A percentile compares a stretch with the other conserved stretches of the same genome.
These are phyloP conservation scores for Pseudofabraea citricarpa DNA, from an alignment of 2,329 filamentous ascomycete genomes.

Conservation along the genomic window DNA sequence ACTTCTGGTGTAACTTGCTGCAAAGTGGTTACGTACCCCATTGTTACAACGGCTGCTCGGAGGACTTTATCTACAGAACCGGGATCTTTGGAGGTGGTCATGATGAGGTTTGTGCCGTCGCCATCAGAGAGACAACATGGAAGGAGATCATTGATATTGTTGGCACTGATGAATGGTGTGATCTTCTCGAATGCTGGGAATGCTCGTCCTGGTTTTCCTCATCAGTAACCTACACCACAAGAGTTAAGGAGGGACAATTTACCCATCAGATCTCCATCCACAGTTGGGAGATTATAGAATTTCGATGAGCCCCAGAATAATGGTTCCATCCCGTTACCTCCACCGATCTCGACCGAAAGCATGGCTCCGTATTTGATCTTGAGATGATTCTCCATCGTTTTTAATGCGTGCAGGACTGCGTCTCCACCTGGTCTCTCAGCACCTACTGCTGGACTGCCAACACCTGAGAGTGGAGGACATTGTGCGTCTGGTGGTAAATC, in stretches of 20 bases:
- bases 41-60: not conserved
- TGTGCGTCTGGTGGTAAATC: not conserved
- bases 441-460: not conserved
- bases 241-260: slow-evolving; percentile 26
- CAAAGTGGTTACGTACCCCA: not conserved
- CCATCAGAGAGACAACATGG: not conserved
- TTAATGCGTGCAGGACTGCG: not conserved
- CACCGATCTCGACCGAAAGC: slow-evolving; percentile 34
- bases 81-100: not conserved
- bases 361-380: slow-evolving; percentile 16
- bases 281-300: slow-evolving; percentile 31
- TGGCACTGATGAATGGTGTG: not conserved
- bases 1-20: too few species aligned
- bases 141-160: not conserved
- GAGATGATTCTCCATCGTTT: not conserved
- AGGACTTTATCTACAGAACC: not conserved
- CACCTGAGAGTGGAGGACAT: not conserved
- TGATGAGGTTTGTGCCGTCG: not conserved
- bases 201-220: not conserved
- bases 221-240: too few species aligned
- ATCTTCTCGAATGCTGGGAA: not conserved
- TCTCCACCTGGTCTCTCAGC: not conserved
- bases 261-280: slow-evolving; percentile 38
- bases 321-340: slow-evolving; percentile 34
- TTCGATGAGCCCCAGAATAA: slow-evolving; percentile 23